Base-by-base conservation (phyloP, 2,329 filamentous ascomycete genomes). In the Dichotomopilus funicola region DNA sequence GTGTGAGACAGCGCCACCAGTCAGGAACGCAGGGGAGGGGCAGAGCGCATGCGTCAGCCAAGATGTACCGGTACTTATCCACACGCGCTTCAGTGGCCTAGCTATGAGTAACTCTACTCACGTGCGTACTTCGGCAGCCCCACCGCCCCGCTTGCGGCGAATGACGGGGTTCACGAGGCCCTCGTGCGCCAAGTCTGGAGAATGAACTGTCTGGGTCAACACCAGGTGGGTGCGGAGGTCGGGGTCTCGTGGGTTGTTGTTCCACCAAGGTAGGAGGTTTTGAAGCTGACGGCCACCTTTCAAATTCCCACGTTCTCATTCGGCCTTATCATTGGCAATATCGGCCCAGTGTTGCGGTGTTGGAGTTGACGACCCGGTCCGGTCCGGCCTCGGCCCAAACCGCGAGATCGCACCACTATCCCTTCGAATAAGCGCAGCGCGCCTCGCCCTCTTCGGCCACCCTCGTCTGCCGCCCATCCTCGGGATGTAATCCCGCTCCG, bases 321-420 rank as follows among this genome's bases (percentile, higher is more conserved):
- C 34, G 27, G 38, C 45, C 31, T 19, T 19, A 34, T 36, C 38
- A 31, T 34, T 41, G 37, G 44, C 27, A 6, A 61, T 33, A 33
- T 61, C 59, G 43, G 49, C 40, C 61, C 61, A 63, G 7, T 49
- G 53, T 12, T 45, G 49, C 3, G 61, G 61, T 6, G 61, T 63
- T 3, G 61, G 53, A 6, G 56, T 56, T 6, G 59, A 59, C 4
- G 33, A 9, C n/a, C 38, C 11, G 6, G n/a, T 4, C 40, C 49
- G 52, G 5, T 45, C 40, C 12, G 50, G 33, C 10, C 50, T 44
- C 10, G 43, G 41, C 2, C 44, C 41, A 38, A 49, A 59, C 9
- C 57, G 57, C 36, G 57, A 59, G 36, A 59, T 50, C 1, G 49
- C 49, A 11, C 53, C 53, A 6, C 40, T 60, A 19, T 60, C 60